Percentiles rank a stretch among this genome's conserved stretches.
These are phyloP conservation scores for Magnolia sinica DNA, from an alignment of 164 flowering plant species.

Conservation along the genomic window DNA sequence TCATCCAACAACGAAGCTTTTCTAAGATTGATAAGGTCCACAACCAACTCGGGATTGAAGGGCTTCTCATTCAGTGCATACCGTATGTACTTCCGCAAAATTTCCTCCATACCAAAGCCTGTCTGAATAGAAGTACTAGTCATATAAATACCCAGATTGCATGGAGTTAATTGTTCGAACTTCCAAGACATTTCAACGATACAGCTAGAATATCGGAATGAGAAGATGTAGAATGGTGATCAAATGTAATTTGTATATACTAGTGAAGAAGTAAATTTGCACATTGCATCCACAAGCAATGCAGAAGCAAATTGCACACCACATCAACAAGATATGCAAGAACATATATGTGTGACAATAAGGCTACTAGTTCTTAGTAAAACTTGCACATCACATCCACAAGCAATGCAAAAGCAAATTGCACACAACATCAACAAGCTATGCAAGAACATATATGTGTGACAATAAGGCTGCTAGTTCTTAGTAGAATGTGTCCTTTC, in stretches of 20 bases:
- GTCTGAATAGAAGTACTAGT: slow-evolving; percentile 53
- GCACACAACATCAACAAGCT: no score
- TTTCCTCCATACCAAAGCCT: slow-evolving; percentile 75
- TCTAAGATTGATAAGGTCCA: slow-evolving; percentile 70
- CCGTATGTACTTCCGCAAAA: slow-evolving; percentile 84
- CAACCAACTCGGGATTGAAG: slow-evolving; percentile 61
- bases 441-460: no score
- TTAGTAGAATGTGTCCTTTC: no score
- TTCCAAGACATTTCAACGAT: background rate
- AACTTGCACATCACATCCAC: no score
- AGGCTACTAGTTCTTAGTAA: no score
- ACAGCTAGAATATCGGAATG: background rate
- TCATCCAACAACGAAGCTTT: slow-evolving; percentile 73
- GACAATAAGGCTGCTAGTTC: no score
- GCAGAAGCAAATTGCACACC: no score
- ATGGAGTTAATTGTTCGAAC: background rate
- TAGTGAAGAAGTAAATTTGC: no score
- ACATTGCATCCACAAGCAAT: no score
- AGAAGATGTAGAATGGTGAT: background rate
- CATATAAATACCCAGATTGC: slow-evolving; percentile 7
- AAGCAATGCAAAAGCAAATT: no score
- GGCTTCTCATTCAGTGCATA: slow-evolving; percentile 92
- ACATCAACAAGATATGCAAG: no score
- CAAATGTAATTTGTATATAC: background rate
- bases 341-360: no score